phyloP scores from a whole-genome alignment of 2,329 filamentous ascomycete genomes.

The Chrysoporthe cubensis region DNA sequence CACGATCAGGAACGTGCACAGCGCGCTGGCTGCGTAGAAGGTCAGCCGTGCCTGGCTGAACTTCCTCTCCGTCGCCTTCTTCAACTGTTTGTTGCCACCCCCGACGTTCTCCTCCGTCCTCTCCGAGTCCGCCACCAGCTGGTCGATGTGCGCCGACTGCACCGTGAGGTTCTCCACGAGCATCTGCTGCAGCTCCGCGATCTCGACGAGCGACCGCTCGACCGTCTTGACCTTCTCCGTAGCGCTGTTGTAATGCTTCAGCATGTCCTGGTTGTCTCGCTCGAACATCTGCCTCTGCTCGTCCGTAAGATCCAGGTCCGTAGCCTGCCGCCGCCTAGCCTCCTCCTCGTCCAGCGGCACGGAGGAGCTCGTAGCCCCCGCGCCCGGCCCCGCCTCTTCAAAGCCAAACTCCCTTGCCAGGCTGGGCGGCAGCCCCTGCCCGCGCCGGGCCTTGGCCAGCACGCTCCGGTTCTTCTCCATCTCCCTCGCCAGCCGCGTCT shows the following conservation, averaged over 20 bases:
- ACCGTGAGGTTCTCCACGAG: constrained; percentile 83
- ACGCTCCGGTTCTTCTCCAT: constrained; percentile 89
- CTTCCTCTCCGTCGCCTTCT: constrained; percentile 73
- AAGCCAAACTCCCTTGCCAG: constrained; percentile 31
- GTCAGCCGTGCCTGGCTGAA: constrained; percentile 73
- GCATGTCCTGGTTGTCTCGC: constrained; percentile 88
- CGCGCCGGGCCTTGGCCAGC: constrained; percentile 67
- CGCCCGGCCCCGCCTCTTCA: constrained; percentile 4
- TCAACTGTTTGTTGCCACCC: constrained; percentile 87
- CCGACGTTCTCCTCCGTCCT: constrained; percentile 85
- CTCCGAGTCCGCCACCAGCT: constrained; percentile 82
- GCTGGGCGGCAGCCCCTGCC: constrained; percentile 32
- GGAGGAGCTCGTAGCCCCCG: constrained; percentile 14
- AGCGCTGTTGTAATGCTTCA: constrained; percentile 92
- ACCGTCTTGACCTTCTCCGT: constrained; percentile 91
- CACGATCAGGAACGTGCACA: constrained; percentile 74
- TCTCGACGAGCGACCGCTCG: constrained; percentile 89
- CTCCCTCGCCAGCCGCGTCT: constrained; percentile 80
- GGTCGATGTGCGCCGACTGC: constrained; percentile 87
- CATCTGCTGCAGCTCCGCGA: constrained; percentile 87
- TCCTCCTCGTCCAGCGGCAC: constrained; percentile 30
- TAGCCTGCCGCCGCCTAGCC: constrained; percentile 32
- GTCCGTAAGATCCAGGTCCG: constrained; percentile 65
- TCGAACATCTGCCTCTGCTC: constrained; percentile 95
- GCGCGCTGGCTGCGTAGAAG: constrained; percentile 77